Base-by-base conservation (phyloP, 106 monocot genomes). In the Acorus calamus region DNA sequence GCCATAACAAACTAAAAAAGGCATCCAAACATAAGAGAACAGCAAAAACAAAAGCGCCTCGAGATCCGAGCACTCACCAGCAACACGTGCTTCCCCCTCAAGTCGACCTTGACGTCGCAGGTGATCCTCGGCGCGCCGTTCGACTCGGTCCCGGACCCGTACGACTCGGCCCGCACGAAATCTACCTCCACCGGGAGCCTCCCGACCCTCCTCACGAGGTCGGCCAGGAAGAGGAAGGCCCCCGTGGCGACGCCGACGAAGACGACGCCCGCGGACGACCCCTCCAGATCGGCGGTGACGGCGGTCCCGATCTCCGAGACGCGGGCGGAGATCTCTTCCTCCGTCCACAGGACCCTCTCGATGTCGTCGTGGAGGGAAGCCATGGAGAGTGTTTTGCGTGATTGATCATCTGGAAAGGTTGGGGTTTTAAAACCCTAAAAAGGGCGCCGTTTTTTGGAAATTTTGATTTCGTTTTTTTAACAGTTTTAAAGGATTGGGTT, bases 241-340 rank as follows among this genome's bases (percentile, higher is more conserved):
- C 93, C 93, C 3, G 86, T 94, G 63, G 93, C 93, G 47, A 89
- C 86, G 46, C 89, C 93, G 65, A 89, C 86, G 47, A 86, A 12
- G 61, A 77, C 81, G 6, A 65, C 11, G 45, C 14, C 4, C 28
- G 28, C 28, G 28, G 28, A 7, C 28, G 45, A 8, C 2, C 48
- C 56, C 53, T n/a, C 44, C 60, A 94, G 65, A 41, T 86, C 89
- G 52, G 44, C 46, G 65, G 86, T 70, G 10, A 89, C 77, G 75
- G 81, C 69, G 13, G 56, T 42, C 4, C 75, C 83, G 14, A 94
- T 73, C 54, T 84, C 89, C 6, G 62, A 56, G 10, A 89, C 78
- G 50, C 93, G 83, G 65, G 66, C 52, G 59, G 89, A 52, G 63
- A 94, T 83, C 50, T 81, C 79, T 51, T 47, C 73, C 62, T 76